Conservation (phyloP, 768 basidiomycete genomes). For the Termitomyces sp. region DNA sequence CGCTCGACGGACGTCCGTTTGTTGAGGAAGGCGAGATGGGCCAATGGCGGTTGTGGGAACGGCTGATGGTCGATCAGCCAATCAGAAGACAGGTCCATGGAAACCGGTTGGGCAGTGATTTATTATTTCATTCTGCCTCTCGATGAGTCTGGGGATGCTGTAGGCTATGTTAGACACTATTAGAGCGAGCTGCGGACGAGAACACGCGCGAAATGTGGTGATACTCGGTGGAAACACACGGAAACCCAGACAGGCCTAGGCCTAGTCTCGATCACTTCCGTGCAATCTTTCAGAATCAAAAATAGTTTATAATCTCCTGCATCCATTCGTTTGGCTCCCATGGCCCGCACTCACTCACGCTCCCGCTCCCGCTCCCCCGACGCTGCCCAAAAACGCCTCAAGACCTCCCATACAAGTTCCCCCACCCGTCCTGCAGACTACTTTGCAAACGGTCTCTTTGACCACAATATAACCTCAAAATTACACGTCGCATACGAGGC, state of each 20-base stretch:
- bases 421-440: slow-evolving; percentile 26
- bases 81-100: neutral
- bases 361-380: slow-evolving; percentile 22
- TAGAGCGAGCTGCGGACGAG: neutral
- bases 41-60: neutral
- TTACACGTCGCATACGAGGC: slow-evolving; percentile 53
- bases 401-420: slow-evolving; percentile 24
- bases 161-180: too few species aligned
- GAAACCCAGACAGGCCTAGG: slow-evolving; percentile 5
- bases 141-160: too few species aligned
- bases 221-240: neutral
- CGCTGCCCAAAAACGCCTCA: slow-evolving; percentile 22
- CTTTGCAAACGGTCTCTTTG: slow-evolving; percentile 57
- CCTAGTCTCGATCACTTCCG: slow-evolving; percentile 12
- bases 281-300: neutral
- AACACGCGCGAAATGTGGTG: neutral
- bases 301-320: slow-evolving; percentile 9
- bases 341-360: slow-evolving; percentile 27
- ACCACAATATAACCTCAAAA: slow-evolving; percentile 48
- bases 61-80: neutral
- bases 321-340: slow-evolving; percentile 4
- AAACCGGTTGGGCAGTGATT: neutral
- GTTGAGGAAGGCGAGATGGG: too few species aligned
- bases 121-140: neutral
- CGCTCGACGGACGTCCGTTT: too few species aligned